Percentiles rank a stretch among this genome's conserved stretches.
These are phyloP conservation scores for Fragosphaeria purpurea DNA, from an alignment of 2,329 filamentous ascomycete genomes.

Conservation along the genomic window DNA sequence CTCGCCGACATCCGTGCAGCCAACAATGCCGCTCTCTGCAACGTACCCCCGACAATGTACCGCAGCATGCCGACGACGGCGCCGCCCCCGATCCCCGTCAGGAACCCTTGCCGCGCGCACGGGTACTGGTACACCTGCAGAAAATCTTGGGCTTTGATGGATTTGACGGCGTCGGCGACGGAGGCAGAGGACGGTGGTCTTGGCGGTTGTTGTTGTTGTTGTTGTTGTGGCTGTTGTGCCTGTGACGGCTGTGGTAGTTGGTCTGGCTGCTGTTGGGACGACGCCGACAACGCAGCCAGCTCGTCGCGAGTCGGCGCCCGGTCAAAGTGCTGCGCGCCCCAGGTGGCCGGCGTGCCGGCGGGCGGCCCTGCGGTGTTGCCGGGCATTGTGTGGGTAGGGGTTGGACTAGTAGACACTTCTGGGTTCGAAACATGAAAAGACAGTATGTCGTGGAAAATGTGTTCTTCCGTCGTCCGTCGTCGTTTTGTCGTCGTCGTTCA, in stretches of 20 bases:
- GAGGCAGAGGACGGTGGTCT: conserved; percentile 15
- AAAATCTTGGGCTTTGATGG: conserved; percentile 60
- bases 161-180: conserved; percentile 54
- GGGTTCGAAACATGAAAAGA: too few relatives aligned
- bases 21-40: too few relatives aligned
- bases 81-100: conserved; percentile 74
- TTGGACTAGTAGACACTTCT: too few relatives aligned
- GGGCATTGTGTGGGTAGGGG: not conserved
- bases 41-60: conserved; percentile 61
- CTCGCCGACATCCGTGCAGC: too few relatives aligned
- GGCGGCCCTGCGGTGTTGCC: conserved; percentile 3
- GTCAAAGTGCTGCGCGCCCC: conserved; percentile 15
- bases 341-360: conserved; percentile 11
- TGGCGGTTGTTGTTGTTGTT: not conserved
- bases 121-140: conserved; percentile 65
- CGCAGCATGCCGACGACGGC: conserved; percentile 65
- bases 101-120: conserved; percentile 71
- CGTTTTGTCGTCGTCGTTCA: too few relatives aligned
- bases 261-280: conserved; percentile 10
- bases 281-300: conserved; percentile 22
- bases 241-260: not conserved
- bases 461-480: too few relatives aligned
- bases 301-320: conserved; percentile 17
- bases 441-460: too few relatives aligned
- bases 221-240: not conserved